phyloP scores from a whole-genome alignment of 2,329 filamentous ascomycete genomes.

The Aspergillus novofumigatus region DNA sequence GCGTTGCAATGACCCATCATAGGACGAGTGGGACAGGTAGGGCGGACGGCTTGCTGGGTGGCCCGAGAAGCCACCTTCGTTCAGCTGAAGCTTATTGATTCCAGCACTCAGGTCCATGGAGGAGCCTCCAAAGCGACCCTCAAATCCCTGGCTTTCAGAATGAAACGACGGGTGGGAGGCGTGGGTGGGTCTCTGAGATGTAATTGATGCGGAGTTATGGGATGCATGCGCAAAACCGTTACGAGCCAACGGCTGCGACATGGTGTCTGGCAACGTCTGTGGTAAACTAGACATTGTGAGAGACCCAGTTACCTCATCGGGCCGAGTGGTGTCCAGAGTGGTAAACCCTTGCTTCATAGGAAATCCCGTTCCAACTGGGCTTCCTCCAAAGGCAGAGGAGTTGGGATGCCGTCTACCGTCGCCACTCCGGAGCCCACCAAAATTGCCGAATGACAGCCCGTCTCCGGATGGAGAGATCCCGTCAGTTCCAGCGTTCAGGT shows the following conservation, averaged over 20 bases:
- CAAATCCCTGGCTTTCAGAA: conserved; percentile 35
- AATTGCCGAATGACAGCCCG: conserved; percentile 26
- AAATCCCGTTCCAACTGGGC: conserved; percentile 28
- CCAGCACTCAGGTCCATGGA: conserved; percentile 29
- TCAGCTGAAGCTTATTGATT: conserved; percentile 34
- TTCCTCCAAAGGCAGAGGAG: conserved; percentile 28
- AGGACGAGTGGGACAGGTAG: conserved; percentile 33
- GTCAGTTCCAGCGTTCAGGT: conserved; percentile 30
- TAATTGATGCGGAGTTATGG: conserved; percentile 32
- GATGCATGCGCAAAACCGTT: conserved; percentile 30
- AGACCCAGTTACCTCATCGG: conserved; percentile 25
- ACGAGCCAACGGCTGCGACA: conserved; percentile 22
- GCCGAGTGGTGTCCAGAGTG: conserved; percentile 24
- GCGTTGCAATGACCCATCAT: conserved; percentile 45
- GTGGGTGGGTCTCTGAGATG: conserved; percentile 31
- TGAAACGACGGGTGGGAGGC: conserved; percentile 37
- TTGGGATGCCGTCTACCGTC: conserved; percentile 32
- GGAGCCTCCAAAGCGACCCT: conserved; percentile 24
- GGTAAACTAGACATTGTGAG: conserved; percentile 29
- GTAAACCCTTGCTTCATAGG: conserved; percentile 28
- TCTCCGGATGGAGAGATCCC: conserved; percentile 33
- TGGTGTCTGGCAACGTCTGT: conserved; percentile 25
- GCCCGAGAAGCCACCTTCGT: conserved; percentile 32
- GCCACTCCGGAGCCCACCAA: conserved; percentile 29
- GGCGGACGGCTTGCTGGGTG: conserved; percentile 26